These are phyloP conservation scores for Trichoderma harzianum DNA, from an alignment of 2,329 filamentous ascomycete genomes.

Conservation along the genomic window DNA sequence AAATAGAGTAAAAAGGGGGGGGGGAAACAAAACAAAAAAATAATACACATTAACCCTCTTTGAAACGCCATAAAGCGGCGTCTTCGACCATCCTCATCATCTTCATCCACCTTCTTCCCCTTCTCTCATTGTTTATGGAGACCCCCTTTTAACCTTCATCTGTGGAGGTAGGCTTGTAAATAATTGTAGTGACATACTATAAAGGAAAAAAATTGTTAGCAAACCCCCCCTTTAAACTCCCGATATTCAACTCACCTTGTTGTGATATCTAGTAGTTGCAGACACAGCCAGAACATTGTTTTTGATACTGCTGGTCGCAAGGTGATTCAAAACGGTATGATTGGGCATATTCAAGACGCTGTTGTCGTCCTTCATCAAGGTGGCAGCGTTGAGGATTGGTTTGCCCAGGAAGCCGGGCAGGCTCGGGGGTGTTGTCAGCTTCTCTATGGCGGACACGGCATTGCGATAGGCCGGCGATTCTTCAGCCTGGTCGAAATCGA, in stretches of 20 bases:
- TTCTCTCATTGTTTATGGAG: not conserved
- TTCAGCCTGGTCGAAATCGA: conserved; percentile 82
- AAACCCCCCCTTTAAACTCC: not conserved
- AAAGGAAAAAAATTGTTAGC: not conserved
- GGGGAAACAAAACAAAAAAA: not conserved
- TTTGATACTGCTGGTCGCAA: conserved; percentile 97
- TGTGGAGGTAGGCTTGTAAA: conserved; percentile 84
- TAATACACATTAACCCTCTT: not conserved
- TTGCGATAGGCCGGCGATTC: conserved; percentile 71
- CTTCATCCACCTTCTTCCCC: not conserved
- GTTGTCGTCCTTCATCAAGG: conserved; percentile 95
- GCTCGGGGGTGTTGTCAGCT: conserved; percentile 77
- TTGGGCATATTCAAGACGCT: conserved; percentile 97
- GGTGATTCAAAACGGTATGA: conserved; percentile 92
- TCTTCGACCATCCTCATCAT: not conserved
- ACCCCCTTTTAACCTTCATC: conserved; percentile 40
- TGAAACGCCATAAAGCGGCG: not conserved
- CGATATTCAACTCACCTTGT: conserved; percentile 62
- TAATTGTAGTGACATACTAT: conserved; percentile 94
- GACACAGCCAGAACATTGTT: conserved; percentile 93
- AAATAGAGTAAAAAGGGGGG: not conserved
- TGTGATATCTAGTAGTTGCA: conserved; percentile 94
- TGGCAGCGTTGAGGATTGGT: conserved; percentile 87
- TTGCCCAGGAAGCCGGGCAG: conserved; percentile 90
- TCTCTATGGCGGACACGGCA: conserved; percentile 70